phyloP scores from a whole-genome alignment of 2,329 filamentous ascomycete species.

The Alternaria ventricosa region DNA sequence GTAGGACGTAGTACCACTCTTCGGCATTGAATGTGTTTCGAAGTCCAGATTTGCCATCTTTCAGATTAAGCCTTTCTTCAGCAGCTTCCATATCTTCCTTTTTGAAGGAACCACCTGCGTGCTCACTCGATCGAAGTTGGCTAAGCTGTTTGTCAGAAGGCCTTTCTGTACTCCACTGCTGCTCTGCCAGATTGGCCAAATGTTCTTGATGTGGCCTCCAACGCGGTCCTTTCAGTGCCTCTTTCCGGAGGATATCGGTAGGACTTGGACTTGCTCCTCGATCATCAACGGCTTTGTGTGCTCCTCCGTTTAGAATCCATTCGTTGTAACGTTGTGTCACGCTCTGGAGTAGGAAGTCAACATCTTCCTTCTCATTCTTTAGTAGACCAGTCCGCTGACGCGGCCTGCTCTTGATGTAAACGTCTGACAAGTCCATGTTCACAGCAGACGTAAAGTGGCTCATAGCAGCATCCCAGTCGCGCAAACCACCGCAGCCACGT shows the following conservation, averaged over 20 bases:
- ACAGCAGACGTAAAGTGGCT: conserved; percentile 16
- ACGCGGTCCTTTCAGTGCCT: not conserved
- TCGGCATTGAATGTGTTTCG: not conserved
- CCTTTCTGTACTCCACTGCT: not conserved
- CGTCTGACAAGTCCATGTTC: conserved; percentile 8
- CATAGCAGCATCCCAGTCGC: conserved; percentile 12
- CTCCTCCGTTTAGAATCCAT: not conserved
- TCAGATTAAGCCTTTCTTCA: not conserved
- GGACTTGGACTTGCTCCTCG: not conserved
- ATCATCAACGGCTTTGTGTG: not conserved
- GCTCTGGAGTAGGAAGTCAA: conserved; percentile 8
- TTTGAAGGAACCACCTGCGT: not conserved
- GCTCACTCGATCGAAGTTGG: not conserved
- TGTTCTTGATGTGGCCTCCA: conserved; percentile 9
- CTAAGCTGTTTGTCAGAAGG: not conserved
- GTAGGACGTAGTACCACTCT: conserved; percentile 7
- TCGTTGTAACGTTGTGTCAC: not conserved
- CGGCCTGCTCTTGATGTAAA: not conserved
- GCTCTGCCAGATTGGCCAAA: not conserved
- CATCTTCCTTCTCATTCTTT: conserved; percentile 12
- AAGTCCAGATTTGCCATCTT: not conserved
- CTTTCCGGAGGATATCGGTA: not conserved
- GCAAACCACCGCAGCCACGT: conserved; percentile 13
- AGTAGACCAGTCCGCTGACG: not conserved
- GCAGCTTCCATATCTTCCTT: not conserved